phyloP scores from a whole-genome alignment of 2,329 filamentous ascomycete genomes.

The Colletotrichum acutatum region DNA sequence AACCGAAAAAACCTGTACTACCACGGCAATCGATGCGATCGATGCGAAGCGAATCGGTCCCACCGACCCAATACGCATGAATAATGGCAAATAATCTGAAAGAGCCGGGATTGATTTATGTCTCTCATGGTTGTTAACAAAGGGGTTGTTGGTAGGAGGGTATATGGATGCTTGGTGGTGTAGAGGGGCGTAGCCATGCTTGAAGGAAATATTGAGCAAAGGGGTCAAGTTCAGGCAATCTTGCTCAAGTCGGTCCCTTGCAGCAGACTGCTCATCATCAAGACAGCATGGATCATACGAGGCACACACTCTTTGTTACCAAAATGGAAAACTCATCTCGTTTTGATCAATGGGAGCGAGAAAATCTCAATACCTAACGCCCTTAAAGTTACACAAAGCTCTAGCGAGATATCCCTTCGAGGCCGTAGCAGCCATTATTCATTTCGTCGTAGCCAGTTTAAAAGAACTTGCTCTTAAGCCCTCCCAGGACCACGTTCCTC shows the following conservation, averaged over 20 bases:
- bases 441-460: constrained; percentile 26
- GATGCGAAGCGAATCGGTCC: not conserved
- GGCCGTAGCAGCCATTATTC: constrained; percentile 28
- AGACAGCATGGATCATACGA: not conserved
- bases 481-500: constrained; percentile 81
- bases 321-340: not conserved
- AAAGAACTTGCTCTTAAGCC: constrained; percentile 69
- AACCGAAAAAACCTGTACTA: not conserved
- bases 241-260: not conserved
- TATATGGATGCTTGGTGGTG: not conserved
- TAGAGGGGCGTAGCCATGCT: too few species aligned
- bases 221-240: not conserved
- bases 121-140: not conserved
- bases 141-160: not conserved
- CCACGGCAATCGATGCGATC: not conserved
- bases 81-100: not conserved
- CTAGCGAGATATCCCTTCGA: not conserved
- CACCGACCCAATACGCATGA: not conserved
- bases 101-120: not conserved
- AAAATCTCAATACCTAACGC: not conserved
- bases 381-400: constrained; percentile 5
- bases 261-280: not conserved
- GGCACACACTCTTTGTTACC: not conserved
- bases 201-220: not conserved
- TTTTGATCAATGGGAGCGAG: not conserved